Evolutionary conservation across 192 early-diverging fungal genomes (phyloP).

Genomic region (Radiomyces spectabilis): DNA sequence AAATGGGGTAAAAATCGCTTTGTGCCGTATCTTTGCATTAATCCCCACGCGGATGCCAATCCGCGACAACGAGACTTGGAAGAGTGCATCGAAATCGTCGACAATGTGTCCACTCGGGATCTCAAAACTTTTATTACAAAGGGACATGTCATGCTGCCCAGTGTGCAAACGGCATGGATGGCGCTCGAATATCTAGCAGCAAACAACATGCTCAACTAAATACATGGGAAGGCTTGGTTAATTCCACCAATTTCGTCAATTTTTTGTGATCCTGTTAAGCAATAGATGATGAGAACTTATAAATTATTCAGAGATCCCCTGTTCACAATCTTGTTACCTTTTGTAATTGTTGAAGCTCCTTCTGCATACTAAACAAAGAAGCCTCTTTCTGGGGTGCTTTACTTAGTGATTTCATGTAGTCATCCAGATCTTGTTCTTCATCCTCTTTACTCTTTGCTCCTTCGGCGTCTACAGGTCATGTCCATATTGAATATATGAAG

Average conservation of each 20-base stretch:
- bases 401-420: slow-evolving; percentile 53
- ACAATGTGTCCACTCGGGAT: slow-evolving; percentile 22
- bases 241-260: neutral
- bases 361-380: slow-evolving; percentile 30
- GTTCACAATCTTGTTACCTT: slow-evolving; percentile 24
- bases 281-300: neutral
- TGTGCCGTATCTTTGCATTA: slow-evolving; percentile 44
- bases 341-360: slow-evolving; percentile 34
- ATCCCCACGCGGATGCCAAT: slow-evolving; percentile 31
- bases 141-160: slow-evolving; percentile 39
- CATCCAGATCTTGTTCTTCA: slow-evolving; percentile 54
- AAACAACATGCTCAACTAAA: slow-evolving; percentile 11
- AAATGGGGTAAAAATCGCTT: slow-evolving; percentile 57
- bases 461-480: neutral
- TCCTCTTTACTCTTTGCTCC: slow-evolving; percentile 11
- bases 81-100: slow-evolving; percentile 34
- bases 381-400: slow-evolving; percentile 25
- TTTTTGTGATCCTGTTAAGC: too few species aligned
- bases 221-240: neutral
- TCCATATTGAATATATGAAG: neutral
- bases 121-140: slow-evolving; percentile 25
- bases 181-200: slow-evolving; percentile 33
- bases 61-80: slow-evolving; percentile 43
- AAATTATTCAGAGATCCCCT: neutral
- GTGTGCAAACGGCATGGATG: slow-evolving; percentile 44